Conservation (phyloP, 768 basidiomycete species). For the Lactarius hengduanensis region DNA sequence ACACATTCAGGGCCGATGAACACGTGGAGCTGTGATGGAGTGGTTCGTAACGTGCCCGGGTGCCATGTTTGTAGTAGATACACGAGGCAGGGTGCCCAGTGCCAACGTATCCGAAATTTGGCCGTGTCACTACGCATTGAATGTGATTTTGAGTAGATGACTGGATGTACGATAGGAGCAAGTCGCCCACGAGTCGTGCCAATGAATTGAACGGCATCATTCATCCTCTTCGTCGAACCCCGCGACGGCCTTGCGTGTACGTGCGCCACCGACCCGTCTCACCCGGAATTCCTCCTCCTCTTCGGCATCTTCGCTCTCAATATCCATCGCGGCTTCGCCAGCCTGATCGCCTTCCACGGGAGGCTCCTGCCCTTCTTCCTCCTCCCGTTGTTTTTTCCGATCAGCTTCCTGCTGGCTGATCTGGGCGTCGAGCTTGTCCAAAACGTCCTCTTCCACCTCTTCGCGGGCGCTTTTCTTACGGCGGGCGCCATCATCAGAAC, state of each 20-base stretch:
- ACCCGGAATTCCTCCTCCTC: slow-evolving; percentile 72
- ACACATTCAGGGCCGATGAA: slow-evolving; percentile 62
- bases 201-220: slow-evolving; percentile 3
- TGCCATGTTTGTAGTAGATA: slow-evolving; percentile 15
- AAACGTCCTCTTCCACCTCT: slow-evolving; percentile 53
- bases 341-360: slow-evolving; percentile 36
- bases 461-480: slow-evolving; percentile 39
- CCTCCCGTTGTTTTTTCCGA: slow-evolving; percentile 43
- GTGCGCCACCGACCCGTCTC: slow-evolving; percentile 50
- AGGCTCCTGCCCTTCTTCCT: slow-evolving; percentile 26
- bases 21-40: slow-evolving; percentile 57
- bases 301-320: slow-evolving; percentile 63
- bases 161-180: slow-evolving; percentile 1
- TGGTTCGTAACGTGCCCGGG: slow-evolving; percentile 43
- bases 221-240: slow-evolving; percentile 67
- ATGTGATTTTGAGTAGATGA: slow-evolving; percentile 19
- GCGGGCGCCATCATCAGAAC: slow-evolving; percentile 23
- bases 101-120: neutral
- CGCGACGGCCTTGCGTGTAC: slow-evolving; percentile 55
- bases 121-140: neutral
- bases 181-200: neutral
- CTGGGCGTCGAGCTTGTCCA: slow-evolving; percentile 71
- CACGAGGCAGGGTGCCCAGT: slow-evolving; percentile 12
- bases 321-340: slow-evolving; percentile 56
- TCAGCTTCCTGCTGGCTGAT: slow-evolving; percentile 56